Percentiles rank a stretch among this genome's conserved stretches.
Evolutionary conservation across 2,329 filamentous ascomycete genomes (phyloP).

Genomic region (Trichothecium sympodiale): DNA sequence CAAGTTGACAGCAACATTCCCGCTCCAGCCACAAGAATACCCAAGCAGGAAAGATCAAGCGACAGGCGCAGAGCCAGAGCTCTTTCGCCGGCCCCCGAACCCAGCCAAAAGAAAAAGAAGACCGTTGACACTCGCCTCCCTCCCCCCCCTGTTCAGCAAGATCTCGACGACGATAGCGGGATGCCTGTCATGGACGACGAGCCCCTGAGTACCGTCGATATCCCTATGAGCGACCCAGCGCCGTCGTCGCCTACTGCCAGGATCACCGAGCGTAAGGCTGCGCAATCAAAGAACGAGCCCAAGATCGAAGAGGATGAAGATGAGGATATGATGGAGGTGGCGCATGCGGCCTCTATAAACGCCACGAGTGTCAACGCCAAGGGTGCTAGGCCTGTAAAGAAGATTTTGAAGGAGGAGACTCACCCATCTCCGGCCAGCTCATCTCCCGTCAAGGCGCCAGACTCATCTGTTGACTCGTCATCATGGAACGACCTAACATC

Average conservation of each 20-base stretch:
- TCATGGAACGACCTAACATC: constrained; percentile 83
- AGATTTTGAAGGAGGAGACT: constrained; percentile 54
- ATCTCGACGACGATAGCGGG: constrained; percentile 45
- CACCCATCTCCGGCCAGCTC: constrained; percentile 66
- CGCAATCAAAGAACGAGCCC: constrained; percentile 34
- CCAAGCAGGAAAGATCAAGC: constrained; percentile 58
- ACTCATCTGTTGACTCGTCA: constrained; percentile 60
- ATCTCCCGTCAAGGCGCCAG: constrained; percentile 55
- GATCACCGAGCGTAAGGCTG: constrained; percentile 59
- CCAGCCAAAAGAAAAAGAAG: constrained; percentile 45
- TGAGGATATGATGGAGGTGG: constrained; percentile 80
- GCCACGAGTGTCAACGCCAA: constrained; percentile 72
- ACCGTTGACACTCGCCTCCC: constrained; percentile 35
- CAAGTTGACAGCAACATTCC: constrained; percentile 74
- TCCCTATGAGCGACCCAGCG: constrained; percentile 76
- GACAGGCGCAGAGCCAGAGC: constrained; percentile 70
- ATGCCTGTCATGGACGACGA: constrained; percentile 49
- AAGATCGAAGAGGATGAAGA: constrained; percentile 65
- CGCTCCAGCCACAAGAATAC: constrained; percentile 39
- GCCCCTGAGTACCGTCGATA: constrained; percentile 26
- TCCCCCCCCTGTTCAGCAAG: constrained; percentile 30
- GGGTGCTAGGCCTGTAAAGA: constrained; percentile 62
- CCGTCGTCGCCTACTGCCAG: constrained; percentile 82
- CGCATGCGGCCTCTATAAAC: constrained; percentile 60
- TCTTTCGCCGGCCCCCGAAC: constrained; percentile 60